Evolutionary conservation across 2,329 filamentous ascomycete genomes (phyloP).

Genomic region (Trichophyton simii): DNA sequence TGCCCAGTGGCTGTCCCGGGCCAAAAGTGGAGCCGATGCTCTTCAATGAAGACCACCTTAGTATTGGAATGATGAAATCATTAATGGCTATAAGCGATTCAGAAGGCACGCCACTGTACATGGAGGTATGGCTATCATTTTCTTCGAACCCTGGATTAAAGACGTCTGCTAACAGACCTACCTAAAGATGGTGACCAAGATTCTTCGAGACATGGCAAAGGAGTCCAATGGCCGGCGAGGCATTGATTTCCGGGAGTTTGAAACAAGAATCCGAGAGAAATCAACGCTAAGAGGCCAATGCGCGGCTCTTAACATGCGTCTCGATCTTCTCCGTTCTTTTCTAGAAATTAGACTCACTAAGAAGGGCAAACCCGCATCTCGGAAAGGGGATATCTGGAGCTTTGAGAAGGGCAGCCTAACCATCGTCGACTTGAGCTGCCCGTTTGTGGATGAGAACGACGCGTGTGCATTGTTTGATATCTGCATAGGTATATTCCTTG

Average conservation of each 20-base stretch:
- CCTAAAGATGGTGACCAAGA: constrained; percentile 30
- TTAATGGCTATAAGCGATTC: constrained; percentile 41
- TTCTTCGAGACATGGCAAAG: constrained; percentile 41
- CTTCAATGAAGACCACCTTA: constrained; percentile 38
- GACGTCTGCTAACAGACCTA: neutral
- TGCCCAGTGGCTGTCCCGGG: constrained; percentile 20
- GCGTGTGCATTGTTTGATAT: constrained; percentile 64
- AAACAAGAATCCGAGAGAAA: constrained; percentile 16
- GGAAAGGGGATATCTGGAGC: constrained; percentile 7
- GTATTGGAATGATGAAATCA: constrained; percentile 41
- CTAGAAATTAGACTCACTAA: constrained; percentile 25
- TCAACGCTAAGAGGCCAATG: constrained; percentile 40
- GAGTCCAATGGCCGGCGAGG: constrained; percentile 21
- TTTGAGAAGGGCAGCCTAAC: constrained; percentile 42
- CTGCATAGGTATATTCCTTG: constrained; percentile 53
- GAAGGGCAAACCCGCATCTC: neutral
- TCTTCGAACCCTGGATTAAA: neutral
- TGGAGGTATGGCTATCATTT: constrained; percentile 24
- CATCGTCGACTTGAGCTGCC: constrained; percentile 61
- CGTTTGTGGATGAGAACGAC: constrained; percentile 52
- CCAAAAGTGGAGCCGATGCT: constrained; percentile 36
- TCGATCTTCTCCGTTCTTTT: constrained; percentile 54
- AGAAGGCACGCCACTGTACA: constrained; percentile 39
- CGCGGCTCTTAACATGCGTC: constrained; percentile 45
- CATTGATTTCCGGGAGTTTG: constrained; percentile 37